phyloP scores from a whole-genome alignment of 1,284 basidiomycete genomes.

The Pseudomicrostroma phylloplanum region DNA sequence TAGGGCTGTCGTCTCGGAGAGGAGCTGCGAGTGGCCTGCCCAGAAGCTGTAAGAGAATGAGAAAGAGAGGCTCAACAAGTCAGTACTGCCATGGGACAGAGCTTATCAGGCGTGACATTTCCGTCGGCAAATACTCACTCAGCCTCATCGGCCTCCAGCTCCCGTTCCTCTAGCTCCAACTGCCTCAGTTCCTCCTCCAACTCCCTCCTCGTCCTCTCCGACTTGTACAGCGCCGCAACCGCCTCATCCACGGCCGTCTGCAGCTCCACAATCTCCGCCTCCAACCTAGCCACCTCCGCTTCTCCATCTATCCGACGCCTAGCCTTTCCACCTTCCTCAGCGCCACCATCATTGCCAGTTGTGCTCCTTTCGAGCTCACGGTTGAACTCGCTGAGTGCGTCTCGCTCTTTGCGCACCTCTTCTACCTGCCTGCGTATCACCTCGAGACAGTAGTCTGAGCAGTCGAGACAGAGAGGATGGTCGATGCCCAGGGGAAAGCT shows the following conservation, averaged over 20 bases:
- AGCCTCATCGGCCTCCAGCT: constrained; percentile 64
- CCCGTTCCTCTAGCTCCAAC: constrained; percentile 66
- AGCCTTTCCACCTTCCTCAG: constrained; percentile 11
- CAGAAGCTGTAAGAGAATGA: constrained; percentile 64
- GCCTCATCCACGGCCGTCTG: constrained; percentile 57
- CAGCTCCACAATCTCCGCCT: constrained; percentile 52
- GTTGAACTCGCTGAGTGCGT: constrained; percentile 59
- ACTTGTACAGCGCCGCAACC: constrained; percentile 57
- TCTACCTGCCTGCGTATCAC: constrained; percentile 76
- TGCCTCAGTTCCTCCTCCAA: constrained; percentile 67
- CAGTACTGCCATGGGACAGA: no score
- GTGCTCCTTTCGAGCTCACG: constrained; percentile 23
- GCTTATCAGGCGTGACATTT: no score
- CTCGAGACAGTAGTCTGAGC: constrained; percentile 73
- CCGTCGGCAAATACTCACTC: constrained; percentile 62
- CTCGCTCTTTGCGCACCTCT: constrained; percentile 80
- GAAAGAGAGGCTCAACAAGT: not conserved
- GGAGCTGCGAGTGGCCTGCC: constrained; percentile 67
- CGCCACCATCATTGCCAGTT: not conserved
- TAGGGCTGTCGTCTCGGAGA: constrained; percentile 63
- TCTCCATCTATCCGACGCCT: constrained; percentile 4
- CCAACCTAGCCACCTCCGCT: constrained; percentile 31
- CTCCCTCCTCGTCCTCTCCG: constrained; percentile 67
- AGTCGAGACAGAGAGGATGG: constrained; percentile 91
- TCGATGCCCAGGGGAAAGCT: constrained; percentile 57